These are phyloP conservation scores for Persicaria maculosa DNA, from an alignment of 148 eudicot genomes.

Conservation along the genomic window DNA sequence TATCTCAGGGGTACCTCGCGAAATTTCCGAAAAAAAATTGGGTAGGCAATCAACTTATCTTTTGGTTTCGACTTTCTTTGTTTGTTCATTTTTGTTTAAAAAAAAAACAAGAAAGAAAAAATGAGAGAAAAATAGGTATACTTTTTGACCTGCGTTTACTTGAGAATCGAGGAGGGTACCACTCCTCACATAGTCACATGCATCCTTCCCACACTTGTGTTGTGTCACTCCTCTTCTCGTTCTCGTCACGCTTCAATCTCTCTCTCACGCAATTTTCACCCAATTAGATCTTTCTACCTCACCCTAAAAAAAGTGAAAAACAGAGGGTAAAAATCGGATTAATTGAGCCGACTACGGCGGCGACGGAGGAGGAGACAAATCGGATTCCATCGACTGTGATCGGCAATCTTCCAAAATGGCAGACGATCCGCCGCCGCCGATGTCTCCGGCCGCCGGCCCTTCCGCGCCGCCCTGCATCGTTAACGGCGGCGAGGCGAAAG, in stretches of 20 bases:
- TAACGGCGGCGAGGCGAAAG: neutral
- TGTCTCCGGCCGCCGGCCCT: neutral
- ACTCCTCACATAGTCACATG: neutral
- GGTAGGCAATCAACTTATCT: too few species aligned
- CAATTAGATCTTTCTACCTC: neutral
- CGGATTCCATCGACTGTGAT: neutral
- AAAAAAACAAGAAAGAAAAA: too few species aligned
- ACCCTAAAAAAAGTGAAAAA: neutral
- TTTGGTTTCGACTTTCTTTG: too few species aligned
- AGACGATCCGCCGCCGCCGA: constrained; percentile 5
- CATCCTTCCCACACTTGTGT: neutral
- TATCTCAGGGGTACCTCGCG: too few species aligned
- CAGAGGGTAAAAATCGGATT: neutral
- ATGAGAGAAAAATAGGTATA: too few species aligned
- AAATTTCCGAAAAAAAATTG: too few species aligned
- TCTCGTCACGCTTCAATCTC: neutral
- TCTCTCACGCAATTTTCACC: neutral
- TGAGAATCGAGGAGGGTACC: too few species aligned
- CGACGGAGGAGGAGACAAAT: neutral
- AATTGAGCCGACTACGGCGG: neutral
- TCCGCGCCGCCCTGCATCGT: neutral
- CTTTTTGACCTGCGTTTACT: too few species aligned
- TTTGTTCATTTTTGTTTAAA: too few species aligned
- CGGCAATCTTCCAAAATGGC: neutral
- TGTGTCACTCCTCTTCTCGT: neutral